Evolutionary conservation across 208 protist genomes (phyloP), one percentile per base, ranked within the genome.

Genomic region (Trypanosoma avium): DNA sequence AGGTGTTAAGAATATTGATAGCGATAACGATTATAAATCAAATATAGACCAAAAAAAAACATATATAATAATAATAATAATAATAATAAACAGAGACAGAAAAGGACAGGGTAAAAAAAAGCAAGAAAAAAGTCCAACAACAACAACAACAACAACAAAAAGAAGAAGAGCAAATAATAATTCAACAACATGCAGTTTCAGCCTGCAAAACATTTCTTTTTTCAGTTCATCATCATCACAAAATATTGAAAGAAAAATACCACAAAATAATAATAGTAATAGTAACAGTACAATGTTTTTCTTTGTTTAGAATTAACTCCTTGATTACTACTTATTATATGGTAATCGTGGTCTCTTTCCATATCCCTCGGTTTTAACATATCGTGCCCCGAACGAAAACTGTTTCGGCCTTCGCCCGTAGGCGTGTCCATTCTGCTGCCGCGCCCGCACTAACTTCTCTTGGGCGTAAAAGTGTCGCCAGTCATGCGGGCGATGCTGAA

Each of bases 321-420:
- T n/a, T n/a, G n/a, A n/a, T n/a, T n/a, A 17, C 47, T 77, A 95
- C 73, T 92, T 93, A 73, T 95, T 95, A 65, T 88, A 85, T n/a
- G 89, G 86, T 59, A 93, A 73, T 58, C 89, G 89, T 30, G 89
- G 80, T 7, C 89, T 73, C 61, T 84, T 88, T 43, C 86, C 86
- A 59, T 92, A 95, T 24, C 89, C 89, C 59, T 89, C 82, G 49
- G 79, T 89, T 73, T 93, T 95, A n/a, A 92, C 85, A 64, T 90
- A 91, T 13, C 77, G 73, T 42, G 89, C 78, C 8, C 81, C 83
- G 33, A 88, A 95, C 4, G 68, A 67, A 40, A 95, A 77, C 61
- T 80, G 61, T 72, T 95, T 95, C 24, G 90, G 90, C 15, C 84
- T 69, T 10, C 79, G 76, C 0, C 90, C 86, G 36, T 93, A 95